Evolutionary conservation across 495 filamentous ascomycete genomes (phyloP).

Genomic region (Halenospora varia): DNA sequence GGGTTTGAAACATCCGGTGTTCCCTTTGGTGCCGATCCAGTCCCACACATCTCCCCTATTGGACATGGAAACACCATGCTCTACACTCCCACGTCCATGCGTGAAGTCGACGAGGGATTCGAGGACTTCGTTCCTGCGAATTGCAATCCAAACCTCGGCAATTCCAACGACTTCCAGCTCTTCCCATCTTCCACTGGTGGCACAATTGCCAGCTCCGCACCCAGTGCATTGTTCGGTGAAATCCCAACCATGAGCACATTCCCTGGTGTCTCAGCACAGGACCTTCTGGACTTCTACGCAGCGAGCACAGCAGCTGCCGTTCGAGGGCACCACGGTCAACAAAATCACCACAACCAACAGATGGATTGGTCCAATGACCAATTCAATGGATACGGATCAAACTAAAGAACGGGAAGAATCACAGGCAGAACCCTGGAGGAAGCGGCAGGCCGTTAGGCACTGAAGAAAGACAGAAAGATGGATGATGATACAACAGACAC

Average conservation of each 20-base stretch:
- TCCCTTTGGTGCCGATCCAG: slow-evolving; percentile 27
- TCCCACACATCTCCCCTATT: slow-evolving; percentile 54
- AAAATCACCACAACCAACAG: background rate
- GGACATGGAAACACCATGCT: slow-evolving; percentile 62
- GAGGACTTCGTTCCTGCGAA: slow-evolving; percentile 22
- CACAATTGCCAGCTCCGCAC: slow-evolving; percentile 13
- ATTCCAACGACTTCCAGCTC: slow-evolving; percentile 23
- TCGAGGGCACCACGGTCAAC: background rate
- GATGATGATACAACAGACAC: background rate
- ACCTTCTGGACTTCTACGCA: slow-evolving; percentile 24
- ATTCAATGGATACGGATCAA: slow-evolving; percentile 11
- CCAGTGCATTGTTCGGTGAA: slow-evolving; percentile 24
- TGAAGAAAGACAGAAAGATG: background rate
- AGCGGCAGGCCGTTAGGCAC: slow-evolving; percentile 13
- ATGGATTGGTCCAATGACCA: slow-evolving; percentile 25
- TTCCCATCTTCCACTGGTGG: slow-evolving; percentile 20
- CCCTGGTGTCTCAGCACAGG: slow-evolving; percentile 16
- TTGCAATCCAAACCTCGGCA: slow-evolving; percentile 3
- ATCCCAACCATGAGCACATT: slow-evolving; percentile 17
- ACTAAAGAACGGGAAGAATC: slow-evolving; percentile 5
- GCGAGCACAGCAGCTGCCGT: slow-evolving; percentile 21
- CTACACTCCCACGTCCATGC: slow-evolving; percentile 53
- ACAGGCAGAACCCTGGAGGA: slow-evolving; percentile 14
- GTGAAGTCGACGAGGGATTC: slow-evolving; percentile 26
- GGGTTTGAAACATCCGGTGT: slow-evolving; percentile 30